phyloP scores from a whole-genome alignment of 2,329 filamentous ascomycete genomes.

The Xylaria sp. region DNA sequence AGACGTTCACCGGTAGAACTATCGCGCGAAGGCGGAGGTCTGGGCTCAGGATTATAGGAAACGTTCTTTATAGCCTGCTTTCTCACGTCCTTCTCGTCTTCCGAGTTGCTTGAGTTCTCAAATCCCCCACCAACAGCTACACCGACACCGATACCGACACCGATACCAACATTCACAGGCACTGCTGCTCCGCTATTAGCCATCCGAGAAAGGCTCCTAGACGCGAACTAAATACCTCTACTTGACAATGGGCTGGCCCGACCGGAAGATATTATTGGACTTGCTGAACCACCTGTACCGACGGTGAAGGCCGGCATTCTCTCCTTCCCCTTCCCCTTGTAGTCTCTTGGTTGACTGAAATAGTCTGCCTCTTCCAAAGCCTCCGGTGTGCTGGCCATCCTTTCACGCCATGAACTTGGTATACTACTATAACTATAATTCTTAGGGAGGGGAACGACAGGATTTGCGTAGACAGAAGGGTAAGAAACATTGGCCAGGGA shows the following conservation, averaged over 20 bases:
- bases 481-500: slow-evolving; percentile 60
- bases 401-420: slow-evolving; percentile 45
- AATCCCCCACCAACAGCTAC: slow-evolving; percentile 35
- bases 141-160: neutral
- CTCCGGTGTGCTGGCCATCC: slow-evolving; percentile 36
- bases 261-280: slow-evolving; percentile 36
- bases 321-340: slow-evolving; percentile 46
- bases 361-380: slow-evolving; percentile 37
- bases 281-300: slow-evolving; percentile 30
- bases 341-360: slow-evolving; percentile 33
- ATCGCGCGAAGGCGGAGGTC: slow-evolving; percentile 36
- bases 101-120: slow-evolving; percentile 38
- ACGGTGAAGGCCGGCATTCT: slow-evolving; percentile 31
- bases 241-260: slow-evolving; percentile 37
- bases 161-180: slow-evolving; percentile 27
- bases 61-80: slow-evolving; percentile 32
- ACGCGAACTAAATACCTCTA: slow-evolving; percentile 42
- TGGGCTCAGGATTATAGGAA: slow-evolving; percentile 33
- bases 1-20: slow-evolving; percentile 40
- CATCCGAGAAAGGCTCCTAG: slow-evolving; percentile 36
- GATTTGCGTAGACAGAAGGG: slow-evolving; percentile 54
- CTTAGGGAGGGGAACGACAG: slow-evolving; percentile 54
- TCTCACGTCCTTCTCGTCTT: slow-evolving; percentile 42
- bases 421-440: slow-evolving; percentile 58
- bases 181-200: slow-evolving; percentile 36